Evolutionary conservation across 495 filamentous ascomycete genomes (phyloP), one percentile per base, ranked within the genome.

Genomic region (Aspergillus diversus): DNA sequence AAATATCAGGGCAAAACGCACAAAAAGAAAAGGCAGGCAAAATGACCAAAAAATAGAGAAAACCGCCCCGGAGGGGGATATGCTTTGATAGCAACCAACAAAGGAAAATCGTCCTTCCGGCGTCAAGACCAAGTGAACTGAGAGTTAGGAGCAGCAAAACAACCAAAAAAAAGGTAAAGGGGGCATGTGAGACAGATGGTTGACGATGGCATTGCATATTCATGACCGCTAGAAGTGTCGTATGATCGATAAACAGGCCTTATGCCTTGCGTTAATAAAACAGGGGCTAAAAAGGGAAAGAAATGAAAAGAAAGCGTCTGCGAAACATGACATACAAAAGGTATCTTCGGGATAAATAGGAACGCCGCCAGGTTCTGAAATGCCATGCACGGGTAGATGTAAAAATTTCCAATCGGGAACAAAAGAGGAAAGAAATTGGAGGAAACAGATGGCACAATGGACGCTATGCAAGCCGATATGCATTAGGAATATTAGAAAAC

Each of bases 401-500:
- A 68, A 68, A 70, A 73, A 68, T 61, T 69, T 55, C 17, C 17
- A 50, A 50, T 6, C 1, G 16, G 63, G 69, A 60, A 69, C 64
- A 59, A 65, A 64, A 67, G 60, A 60, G 48, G 51, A 46, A 57
- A 55, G 33, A 13, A 64, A 71, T 59, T 68, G 64, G 54, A 68
- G 61, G 64, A 62, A 61, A 63, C 48, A 57, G 27, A 66, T 59
- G 55, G 67, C 51, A 61, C 37, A 54, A 53, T 39, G 42, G 73
- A 78, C 73, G 77, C 76, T 79, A 80, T 80, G 76, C 76, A 74
- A 74, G 74, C 71, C 71, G 69, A 66, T 72, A 81, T 81, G 78
- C 77, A 79, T 71, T 69, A 69, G 65, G 68, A 67, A 70, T 74
- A 75, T 73, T 68, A 75, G 49, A 69, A 73, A 72, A 65, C 54